phyloP scores from a whole-genome alignment of 2,329 filamentous ascomycete species.

The Fusarium pseudograminearum region DNA sequence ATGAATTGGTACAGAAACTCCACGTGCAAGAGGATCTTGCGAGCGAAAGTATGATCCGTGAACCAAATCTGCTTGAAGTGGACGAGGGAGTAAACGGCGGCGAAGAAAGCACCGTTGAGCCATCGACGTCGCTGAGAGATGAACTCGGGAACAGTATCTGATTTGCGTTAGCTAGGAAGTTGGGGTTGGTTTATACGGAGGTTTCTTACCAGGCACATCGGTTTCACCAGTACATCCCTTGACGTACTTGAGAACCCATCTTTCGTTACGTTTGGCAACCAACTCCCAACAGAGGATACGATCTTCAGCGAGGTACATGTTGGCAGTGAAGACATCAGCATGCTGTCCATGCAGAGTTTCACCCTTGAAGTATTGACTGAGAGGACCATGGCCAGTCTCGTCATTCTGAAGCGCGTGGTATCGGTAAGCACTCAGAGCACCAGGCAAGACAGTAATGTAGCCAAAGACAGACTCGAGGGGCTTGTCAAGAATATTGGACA shows the following conservation, averaged over 20 bases:
- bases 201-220: constrained; percentile 86
- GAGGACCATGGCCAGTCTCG: constrained; percentile 90
- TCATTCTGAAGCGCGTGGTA: constrained; percentile 98
- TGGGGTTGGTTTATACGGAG: background rate
- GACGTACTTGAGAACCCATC: constrained; percentile 98
- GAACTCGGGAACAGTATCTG: constrained; percentile 93
- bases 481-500: constrained; percentile 99
- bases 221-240: constrained; percentile 97
- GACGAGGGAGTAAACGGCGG: constrained; percentile 95
- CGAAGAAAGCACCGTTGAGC: constrained; percentile 99
- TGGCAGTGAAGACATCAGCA: constrained; percentile 96
- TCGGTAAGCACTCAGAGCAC: constrained; percentile 93
- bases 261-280: constrained; percentile 92
- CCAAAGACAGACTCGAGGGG: constrained; percentile 97
- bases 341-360: constrained; percentile 96
- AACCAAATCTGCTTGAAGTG: constrained; percentile 94
- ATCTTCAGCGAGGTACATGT: constrained; percentile 94
- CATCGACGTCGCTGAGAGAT: constrained; percentile 96
- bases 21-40: constrained; percentile 92
- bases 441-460: constrained; percentile 96
- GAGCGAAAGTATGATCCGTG: constrained; percentile 89
- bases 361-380: constrained; percentile 99
- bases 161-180: constrained; percentile 41
- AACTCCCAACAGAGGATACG: constrained; percentile 94
- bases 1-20: constrained; percentile 97